A percentile compares a stretch with the other conserved stretches of the same genome.
Conservation (phyloP, 2,329 filamentous ascomycete species). For the Byssochlamys sp. region DNA sequence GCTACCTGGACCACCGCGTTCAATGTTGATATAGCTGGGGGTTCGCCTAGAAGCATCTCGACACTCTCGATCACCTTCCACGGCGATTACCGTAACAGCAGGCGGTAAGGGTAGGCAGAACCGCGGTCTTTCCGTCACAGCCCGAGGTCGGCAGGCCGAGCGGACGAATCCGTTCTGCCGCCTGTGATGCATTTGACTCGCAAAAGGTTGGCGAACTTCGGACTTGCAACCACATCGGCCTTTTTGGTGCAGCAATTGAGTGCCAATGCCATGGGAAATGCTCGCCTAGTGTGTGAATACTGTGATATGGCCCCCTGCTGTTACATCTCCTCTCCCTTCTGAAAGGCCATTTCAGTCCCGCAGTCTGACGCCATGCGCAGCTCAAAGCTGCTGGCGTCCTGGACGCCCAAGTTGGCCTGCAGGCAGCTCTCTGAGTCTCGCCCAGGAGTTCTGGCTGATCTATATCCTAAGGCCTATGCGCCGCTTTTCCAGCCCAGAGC, state of each 20-base stretch:
- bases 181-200: background rate
- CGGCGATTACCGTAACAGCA: background rate
- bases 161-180: background rate
- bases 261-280: constrained; percentile 12
- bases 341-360: constrained; percentile 8
- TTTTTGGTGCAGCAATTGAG: background rate
- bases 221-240: background rate
- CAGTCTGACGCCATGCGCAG: constrained; percentile 32
- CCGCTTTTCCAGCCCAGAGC: constrained; percentile 1
- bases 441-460: constrained; percentile 9
- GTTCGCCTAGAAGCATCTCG: constrained; percentile 2
- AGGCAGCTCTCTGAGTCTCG: constrained; percentile 15
- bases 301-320: constrained; percentile 25
- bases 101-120: constrained; percentile 22
- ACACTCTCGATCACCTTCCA: constrained; percentile 23
- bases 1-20: background rate
- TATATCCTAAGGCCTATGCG: constrained; percentile 9
- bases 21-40: background rate
- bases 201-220: background rate
- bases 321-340: constrained; percentile 16
- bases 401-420: constrained; percentile 21
- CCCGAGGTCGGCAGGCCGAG: background rate
- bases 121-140: background rate
- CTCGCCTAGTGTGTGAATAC: constrained; percentile 5
- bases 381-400: constrained; percentile 29